These are phyloP conservation scores for Penicillium brasilianum DNA, from an alignment of 2,329 filamentous ascomycete species.

Conservation along the genomic window DNA sequence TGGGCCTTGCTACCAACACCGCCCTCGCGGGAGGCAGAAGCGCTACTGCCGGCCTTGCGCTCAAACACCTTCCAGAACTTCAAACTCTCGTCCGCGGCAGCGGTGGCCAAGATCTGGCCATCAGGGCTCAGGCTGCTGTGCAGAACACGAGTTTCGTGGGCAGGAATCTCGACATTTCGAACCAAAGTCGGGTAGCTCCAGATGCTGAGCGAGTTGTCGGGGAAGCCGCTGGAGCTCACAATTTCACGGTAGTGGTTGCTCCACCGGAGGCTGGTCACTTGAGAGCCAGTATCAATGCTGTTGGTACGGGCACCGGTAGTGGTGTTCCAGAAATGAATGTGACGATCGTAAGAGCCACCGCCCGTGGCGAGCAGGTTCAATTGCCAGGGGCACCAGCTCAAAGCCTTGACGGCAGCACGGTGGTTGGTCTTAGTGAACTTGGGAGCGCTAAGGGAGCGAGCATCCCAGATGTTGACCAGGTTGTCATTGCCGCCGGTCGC, in stretches of 20 bases:
- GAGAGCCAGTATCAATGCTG: conserved; percentile 97
- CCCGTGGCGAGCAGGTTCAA: conserved; percentile 95
- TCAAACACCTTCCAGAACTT: conserved; percentile 99
- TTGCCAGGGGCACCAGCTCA: conserved; percentile 99
- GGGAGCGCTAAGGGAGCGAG: conserved; percentile 86
- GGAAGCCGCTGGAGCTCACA: conserved; percentile 95
- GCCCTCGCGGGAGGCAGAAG: conserved; percentile 66
- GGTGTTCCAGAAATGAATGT: conserved; percentile 99
- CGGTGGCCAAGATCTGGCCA: conserved; percentile 96
- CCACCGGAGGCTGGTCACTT: conserved; percentile 96
- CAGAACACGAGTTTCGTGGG: conserved; percentile 93
- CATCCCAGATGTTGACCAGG: conserved; percentile 98
- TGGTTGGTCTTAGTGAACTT: conserved; percentile 99
- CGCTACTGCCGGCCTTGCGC: conserved; percentile 83
- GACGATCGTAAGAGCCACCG: conserved; percentile 92
- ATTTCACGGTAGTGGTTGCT: conserved; percentile 97
- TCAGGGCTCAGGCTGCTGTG: conserved; percentile 97
- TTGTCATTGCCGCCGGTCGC: conserved; percentile 99
- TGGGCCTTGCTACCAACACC: conserved; percentile 78
- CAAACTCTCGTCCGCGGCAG: conserved; percentile 92
- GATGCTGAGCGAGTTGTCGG: conserved; percentile 98
- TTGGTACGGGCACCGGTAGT: conserved; percentile 97
- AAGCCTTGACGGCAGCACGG: conserved; percentile 96
- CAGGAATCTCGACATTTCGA: conserved; percentile 96
- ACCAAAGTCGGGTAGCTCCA: conserved; percentile 98